Conservation (phyloP, 805 yeast species). For the Wickerhamiella brachini region DNA sequence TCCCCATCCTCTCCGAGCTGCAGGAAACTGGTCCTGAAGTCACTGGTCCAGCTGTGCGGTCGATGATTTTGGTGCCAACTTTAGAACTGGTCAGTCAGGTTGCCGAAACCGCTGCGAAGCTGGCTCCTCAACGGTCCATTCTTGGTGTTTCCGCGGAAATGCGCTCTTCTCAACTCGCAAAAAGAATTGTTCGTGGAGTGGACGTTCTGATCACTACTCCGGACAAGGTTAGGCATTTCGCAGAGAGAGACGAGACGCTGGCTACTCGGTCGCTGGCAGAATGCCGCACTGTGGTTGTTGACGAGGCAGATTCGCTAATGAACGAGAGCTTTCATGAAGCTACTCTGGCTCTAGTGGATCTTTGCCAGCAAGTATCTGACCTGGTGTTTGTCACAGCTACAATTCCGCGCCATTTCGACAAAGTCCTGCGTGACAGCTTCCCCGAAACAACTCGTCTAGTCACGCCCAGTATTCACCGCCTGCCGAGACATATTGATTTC, state of each 20-base stretch:
- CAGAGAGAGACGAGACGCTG: conserved; percentile 20
- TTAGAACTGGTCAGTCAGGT: conserved; percentile 82
- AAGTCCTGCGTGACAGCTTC: conserved; percentile 42
- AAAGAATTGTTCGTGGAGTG: conserved; percentile 29
- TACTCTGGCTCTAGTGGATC: conserved; percentile 41
- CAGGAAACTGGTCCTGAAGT: conserved; percentile 36
- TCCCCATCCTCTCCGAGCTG: conserved; percentile 58
- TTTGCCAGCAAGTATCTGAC: conserved; percentile 42
- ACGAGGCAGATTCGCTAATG: conserved; percentile 89
- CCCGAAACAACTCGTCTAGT: conserved; percentile 55
- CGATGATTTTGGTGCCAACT: conserved; percentile 77
- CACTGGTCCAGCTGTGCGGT: conserved; percentile 30
- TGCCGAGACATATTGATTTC: conserved; percentile 66
- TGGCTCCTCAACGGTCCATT: conserved; percentile 9
- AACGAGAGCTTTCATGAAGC: conserved; percentile 63
- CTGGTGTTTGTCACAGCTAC: conserved; percentile 81
- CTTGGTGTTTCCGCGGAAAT: conserved; percentile 4
- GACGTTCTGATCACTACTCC: conserved; percentile 85
- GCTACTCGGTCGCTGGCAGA: conserved; percentile 24
- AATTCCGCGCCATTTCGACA: conserved; percentile 63
- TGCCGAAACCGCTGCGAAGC: conserved; percentile 26
- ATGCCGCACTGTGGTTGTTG: conserved; percentile 57
- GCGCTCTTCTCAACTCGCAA: conserved; percentile 17
- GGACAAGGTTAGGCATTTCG: conserved; percentile 40
- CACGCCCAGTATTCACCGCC: conserved; percentile 70